A percentile compares a stretch with the other conserved stretches of the same genome.
Evolutionary conservation across 768 basidiomycete species (phyloP).

Genomic region (Mycena maculata): DNA sequence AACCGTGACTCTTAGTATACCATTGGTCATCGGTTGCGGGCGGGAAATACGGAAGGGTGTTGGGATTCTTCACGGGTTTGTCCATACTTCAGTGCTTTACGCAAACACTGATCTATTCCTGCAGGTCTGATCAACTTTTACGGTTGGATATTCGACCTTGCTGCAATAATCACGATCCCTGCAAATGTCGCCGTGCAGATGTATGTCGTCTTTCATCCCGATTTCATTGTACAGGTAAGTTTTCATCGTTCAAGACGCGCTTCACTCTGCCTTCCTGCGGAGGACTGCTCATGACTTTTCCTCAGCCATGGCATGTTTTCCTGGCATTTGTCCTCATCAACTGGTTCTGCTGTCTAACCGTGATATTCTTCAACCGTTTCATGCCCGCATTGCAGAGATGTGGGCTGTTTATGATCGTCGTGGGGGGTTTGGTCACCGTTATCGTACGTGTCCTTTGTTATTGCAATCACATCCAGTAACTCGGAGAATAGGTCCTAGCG

Average conservation of each 20-base stretch:
- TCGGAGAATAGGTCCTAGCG: slow-evolving; percentile 24
- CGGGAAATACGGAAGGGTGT: slow-evolving; percentile 24
- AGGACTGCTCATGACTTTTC: slow-evolving; percentile 12
- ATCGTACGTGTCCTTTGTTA: slow-evolving; percentile 12
- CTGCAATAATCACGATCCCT: slow-evolving; percentile 25
- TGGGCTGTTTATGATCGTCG: slow-evolving; percentile 27
- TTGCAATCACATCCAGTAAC: neutral
- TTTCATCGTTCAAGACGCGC: neutral
- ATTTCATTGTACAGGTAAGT: slow-evolving; percentile 18
- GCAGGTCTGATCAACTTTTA: slow-evolving; percentile 29
- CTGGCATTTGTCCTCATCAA: slow-evolving; percentile 26
- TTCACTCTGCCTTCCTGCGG: slow-evolving; percentile 3
- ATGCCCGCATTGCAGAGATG: slow-evolving; percentile 26
- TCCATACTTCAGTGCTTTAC: neutral
- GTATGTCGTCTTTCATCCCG: slow-evolving; percentile 33
- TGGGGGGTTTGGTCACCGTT: slow-evolving; percentile 28
- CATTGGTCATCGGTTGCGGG: slow-evolving; percentile 30
- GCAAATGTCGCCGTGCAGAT: slow-evolving; percentile 29
- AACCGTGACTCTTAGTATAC: slow-evolving; percentile 20
- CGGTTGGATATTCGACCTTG: slow-evolving; percentile 27
- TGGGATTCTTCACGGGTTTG: slow-evolving; percentile 31
- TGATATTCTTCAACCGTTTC: slow-evolving; percentile 29
- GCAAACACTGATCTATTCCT: neutral
- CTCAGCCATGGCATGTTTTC: slow-evolving; percentile 29
- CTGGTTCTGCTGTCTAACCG: slow-evolving; percentile 23